These are phyloP conservation scores for Cucurbita ficifolia DNA, from an alignment of 306 rosid species.

Conservation along the genomic window DNA sequence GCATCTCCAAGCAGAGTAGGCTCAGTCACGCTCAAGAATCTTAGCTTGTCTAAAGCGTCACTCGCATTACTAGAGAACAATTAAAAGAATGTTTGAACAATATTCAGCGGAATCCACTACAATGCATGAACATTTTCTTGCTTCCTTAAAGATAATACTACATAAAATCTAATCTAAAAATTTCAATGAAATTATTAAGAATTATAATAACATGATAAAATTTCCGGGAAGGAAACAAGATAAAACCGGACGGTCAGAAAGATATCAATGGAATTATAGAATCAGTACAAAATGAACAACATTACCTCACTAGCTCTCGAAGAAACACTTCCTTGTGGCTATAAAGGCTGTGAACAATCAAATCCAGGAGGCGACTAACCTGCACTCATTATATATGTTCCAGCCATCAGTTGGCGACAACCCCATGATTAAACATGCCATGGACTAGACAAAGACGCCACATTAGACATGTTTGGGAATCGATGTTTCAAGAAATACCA, in stretches of 20 bases:
- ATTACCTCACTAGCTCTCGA: slow-evolving; percentile 81
- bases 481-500: neutral
- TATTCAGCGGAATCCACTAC: neutral
- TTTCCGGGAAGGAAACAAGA: neutral
- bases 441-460: neutral
- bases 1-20: slow-evolving; percentile 87
- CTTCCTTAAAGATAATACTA: neutral
- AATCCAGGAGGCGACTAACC: slow-evolving; percentile 80
- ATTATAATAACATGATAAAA: neutral
- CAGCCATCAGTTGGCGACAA: neutral
- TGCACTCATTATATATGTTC: slow-evolving; percentile 19
- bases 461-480: neutral
- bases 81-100: neutral
- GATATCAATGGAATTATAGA: neutral
- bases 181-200: neutral
- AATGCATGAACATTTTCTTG: neutral
- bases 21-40: slow-evolving; percentile 93
- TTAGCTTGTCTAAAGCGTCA: slow-evolving; percentile 91
- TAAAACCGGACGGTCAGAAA: neutral
- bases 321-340: slow-evolving; percentile 93
- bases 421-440: neutral
- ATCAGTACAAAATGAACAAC: neutral
- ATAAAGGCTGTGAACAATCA: slow-evolving; percentile 88
- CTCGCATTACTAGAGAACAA: slow-evolving; percentile 57
- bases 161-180: neutral